Base-by-base conservation (phyloP, 257 asterid species). In the Primulina tabacum region DNA sequence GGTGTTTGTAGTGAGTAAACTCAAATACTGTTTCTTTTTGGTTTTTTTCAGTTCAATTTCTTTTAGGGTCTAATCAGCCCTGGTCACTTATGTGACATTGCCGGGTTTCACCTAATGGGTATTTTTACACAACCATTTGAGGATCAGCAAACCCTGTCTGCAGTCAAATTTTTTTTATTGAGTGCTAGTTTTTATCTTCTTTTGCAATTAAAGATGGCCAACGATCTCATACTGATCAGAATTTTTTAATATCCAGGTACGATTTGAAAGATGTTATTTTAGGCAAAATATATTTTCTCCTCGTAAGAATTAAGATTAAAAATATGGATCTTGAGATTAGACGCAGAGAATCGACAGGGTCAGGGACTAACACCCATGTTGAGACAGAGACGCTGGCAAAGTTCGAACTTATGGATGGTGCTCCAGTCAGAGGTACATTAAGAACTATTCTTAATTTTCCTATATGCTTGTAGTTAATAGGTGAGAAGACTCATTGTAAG, bases 321-420 rank as follows among this genome's bases (percentile, higher is more conserved):
- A 94, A 94, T 72, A 94, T 94, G 99, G 97, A 94, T 83, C 95
- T 94, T 60, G 97, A 94, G 83, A 89, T 94, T 79, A 82, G 99
- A 64, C 92, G 99, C 63, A 75, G 99, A 67, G 99, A 94, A 82
- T 91, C 97, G 24, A 94, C 99, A 52, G 97, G 99, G 16, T 91
- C 97, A 57, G 97, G 97, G 67, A 73, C 97, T 26, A 91, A 89
- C 80, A 91, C 97, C 59, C 99, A 94, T 80, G 96, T 94, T 14
- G 99, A 91, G 85, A 94, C 97, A 10, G 97, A 94, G 84, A 94
- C 97, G 11, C 96, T 94, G 50, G 99, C 99, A 67, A 94, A 94
- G 86, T 94, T 87, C 77, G 99, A 94, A 83, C 84, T 94, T 65
- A 94, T 91, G 99, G 99, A 94, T 76, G 99, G 99, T 77, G 97